These are phyloP conservation scores for Euphorbia schlechtendalii DNA, from an alignment of 441 rosid species.

Conservation along the genomic window DNA sequence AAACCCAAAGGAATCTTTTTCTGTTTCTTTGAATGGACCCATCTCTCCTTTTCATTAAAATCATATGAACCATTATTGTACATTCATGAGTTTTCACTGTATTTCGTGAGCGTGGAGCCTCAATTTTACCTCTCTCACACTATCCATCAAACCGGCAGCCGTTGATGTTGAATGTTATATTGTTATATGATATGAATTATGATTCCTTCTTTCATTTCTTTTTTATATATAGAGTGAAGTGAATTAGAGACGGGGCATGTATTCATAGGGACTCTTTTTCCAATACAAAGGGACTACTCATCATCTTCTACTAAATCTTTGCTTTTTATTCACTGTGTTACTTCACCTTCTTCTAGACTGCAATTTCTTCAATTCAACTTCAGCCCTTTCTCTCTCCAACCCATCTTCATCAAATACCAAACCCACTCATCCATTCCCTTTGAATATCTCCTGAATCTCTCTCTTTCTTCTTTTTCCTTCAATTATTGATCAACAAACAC, in stretches of 20 bases:
- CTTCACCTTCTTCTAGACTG: too few species aligned
- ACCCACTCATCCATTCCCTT: slow-evolving; percentile 11
- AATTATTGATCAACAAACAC: too few species aligned
- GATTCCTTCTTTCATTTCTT: neutral
- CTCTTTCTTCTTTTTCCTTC: neutral
- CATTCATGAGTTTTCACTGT: slow-evolving; percentile 13
- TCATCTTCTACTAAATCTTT: too few species aligned
- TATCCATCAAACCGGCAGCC: too few species aligned
- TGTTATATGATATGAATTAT: too few species aligned
- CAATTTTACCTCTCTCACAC: too few species aligned
- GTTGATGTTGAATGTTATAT: too few species aligned
- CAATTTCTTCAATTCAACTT: neutral
- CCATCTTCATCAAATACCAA: neutral
- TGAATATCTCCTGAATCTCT: slow-evolving; percentile 32
- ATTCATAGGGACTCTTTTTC: neutral
- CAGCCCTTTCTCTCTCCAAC: neutral
- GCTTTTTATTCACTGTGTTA: too few species aligned
- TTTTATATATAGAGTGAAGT: neutral
- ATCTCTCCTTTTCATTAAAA: neutral
- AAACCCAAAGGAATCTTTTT: neutral
- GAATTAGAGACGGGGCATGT: too few species aligned
- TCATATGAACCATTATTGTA: neutral
- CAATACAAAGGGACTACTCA: neutral
- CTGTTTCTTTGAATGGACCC: neutral
- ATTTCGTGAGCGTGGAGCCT: slow-evolving; percentile 16